These are phyloP conservation scores for Lophiostoma macrostomum DNA, from an alignment of 495 filamentous ascomycete genomes.

Conservation along the genomic window DNA sequence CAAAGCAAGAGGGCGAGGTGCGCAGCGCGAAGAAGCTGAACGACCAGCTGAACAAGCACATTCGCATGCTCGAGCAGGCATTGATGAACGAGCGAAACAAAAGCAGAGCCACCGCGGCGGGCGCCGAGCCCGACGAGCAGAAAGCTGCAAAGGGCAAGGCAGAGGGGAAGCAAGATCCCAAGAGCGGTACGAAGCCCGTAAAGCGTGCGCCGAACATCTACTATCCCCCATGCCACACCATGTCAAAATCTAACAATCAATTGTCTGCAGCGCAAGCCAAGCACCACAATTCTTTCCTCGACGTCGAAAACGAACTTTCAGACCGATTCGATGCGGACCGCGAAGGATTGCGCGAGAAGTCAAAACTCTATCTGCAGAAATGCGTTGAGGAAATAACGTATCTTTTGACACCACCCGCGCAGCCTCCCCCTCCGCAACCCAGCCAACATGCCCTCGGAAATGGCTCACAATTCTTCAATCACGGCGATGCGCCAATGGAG, in stretches of 20 bases:
- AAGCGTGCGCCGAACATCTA: constrained; percentile 32
- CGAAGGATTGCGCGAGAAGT: constrained; percentile 43
- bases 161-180: constrained; percentile 13
- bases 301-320: constrained; percentile 31
- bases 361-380: constrained; percentile 43
- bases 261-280: constrained; percentile 27
- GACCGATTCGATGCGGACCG: constrained; percentile 37
- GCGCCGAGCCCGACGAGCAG: constrained; percentile 32
- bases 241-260: constrained; percentile 27
- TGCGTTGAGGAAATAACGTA: constrained; percentile 49
- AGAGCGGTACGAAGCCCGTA: constrained; percentile 21
- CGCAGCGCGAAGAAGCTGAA: constrained; percentile 81
- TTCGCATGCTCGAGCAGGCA: constrained; percentile 84
- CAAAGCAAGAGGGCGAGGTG: constrained; percentile 85
- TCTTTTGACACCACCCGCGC: constrained; percentile 46
- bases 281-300: constrained; percentile 46
- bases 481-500: constrained; percentile 38
- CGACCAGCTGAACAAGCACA: constrained; percentile 82
- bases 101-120: constrained; percentile 38
- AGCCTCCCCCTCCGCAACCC: constrained; percentile 42
- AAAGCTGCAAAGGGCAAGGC: constrained; percentile 30
- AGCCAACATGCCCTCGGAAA: constrained; percentile 30
- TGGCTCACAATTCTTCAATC: constrained; percentile 30
- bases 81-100: constrained; percentile 68
- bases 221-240: too few relatives aligned